A percentile compares a stretch with the other conserved stretches of the same genome.
phyloP scores from a whole-genome alignment of 805 yeast genomes.

The Saccharomycopsis sp. region DNA sequence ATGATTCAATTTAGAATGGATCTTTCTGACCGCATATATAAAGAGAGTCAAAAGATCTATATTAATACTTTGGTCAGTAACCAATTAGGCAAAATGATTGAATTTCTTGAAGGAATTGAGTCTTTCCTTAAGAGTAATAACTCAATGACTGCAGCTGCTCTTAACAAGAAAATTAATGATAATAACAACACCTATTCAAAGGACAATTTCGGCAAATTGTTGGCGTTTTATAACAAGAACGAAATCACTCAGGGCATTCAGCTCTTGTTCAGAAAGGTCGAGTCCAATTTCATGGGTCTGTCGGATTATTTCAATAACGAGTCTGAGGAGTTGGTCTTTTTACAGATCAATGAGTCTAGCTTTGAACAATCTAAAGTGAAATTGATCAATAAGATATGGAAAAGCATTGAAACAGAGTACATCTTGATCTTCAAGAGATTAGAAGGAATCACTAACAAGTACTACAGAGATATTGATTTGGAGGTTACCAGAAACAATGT shows the following conservation, averaged over 20 bases:
- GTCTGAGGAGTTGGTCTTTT: constrained; percentile 15
- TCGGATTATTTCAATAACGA: constrained; percentile 4
- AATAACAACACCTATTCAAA: constrained; percentile 60
- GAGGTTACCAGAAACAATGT: constrained; percentile 51
- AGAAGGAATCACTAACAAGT: constrained; percentile 46
- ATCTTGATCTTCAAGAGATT: constrained; percentile 49
- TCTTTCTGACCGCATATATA: constrained; percentile 18
- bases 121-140: constrained; percentile 36
- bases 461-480: constrained; percentile 43
- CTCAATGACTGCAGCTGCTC: constrained; percentile 34
- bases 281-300: constrained; percentile 41
- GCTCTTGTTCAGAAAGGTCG: constrained; percentile 49
- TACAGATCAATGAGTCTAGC: constrained; percentile 20
- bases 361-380: constrained; percentile 42
- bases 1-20: constrained; percentile 27
- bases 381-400: constrained; percentile 60
- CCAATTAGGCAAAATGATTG: constrained; percentile 60
- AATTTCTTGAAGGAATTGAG: constrained; percentile 60
- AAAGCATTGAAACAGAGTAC: constrained; percentile 58
- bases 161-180: constrained; percentile 24
- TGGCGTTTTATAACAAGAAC: constrained; percentile 48
- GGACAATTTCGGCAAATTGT: constrained; percentile 50
- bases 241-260: constrained; percentile 52
- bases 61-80: constrained; percentile 42
- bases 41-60: constrained; percentile 33